Evolutionary conservation across 1,284 basidiomycete genomes (phyloP), one percentile per base, ranked within the genome.

Genomic region (Malassezia vespertilionis): DNA sequence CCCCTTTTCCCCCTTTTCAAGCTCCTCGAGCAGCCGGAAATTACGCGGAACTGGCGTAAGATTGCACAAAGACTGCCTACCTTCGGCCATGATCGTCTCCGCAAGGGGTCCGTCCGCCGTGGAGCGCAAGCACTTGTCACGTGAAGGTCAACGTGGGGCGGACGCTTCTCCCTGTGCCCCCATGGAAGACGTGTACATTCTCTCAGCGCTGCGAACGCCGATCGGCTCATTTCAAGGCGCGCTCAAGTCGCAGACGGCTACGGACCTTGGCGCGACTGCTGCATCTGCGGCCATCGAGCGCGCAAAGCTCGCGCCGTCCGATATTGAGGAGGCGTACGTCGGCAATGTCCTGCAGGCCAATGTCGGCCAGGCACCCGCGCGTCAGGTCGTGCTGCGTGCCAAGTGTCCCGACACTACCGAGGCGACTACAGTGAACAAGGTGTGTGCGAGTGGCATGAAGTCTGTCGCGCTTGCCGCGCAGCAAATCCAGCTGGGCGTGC

Each of bases 1-100:
- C 38, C 93, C 91, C 74, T 97, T 97, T 77, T 97, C 91, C 63
- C 93, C 91, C 75, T 96, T 96, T 75, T 97, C 91, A 59, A 97
- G 83, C 76, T 97, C 90, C 73, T 95, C 66, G 22, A 69, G 57
- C 33, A 97, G 81, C 46, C 87, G 80, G 76, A 97, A 97, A 74
- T 89, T 95, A 67, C 91, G 79, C 31, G 91, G 91, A 54, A 96
- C 91, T 96, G 60, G 26, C 5, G 22, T 40, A 12, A 40, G 27
- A 18, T 14, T 27, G 17, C 32, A 20, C 36, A 38, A n/a, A 5
- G 23, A 24, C 24, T 23, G 33, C 44, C 32, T 24, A 46, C 44
- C 44, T 15, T 38, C 22, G 12, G 44, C 38, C 44, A 46, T 46
- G 12, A 8, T 27, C 5, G 36, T 34, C 40, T 5, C 4, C 40